phyloP scores from a whole-genome alignment of 108 stramenopile species.

The Nannochloropsis salina region DNA sequence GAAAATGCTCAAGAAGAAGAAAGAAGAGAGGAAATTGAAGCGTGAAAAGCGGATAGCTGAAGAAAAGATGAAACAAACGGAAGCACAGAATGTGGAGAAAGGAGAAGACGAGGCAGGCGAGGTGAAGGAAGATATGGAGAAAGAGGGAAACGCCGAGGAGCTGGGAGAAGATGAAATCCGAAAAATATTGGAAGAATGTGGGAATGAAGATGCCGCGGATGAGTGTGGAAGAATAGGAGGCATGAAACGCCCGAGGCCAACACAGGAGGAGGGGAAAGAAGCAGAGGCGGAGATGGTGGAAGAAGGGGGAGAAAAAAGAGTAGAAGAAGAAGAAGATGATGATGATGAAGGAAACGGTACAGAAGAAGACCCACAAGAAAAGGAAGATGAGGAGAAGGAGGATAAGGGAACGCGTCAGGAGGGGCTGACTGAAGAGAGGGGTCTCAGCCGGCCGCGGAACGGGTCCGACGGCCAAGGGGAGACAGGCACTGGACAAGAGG shows the following conservation, averaged over 20 bases:
- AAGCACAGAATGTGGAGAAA: neutral
- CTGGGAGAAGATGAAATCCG: neutral
- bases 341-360: neutral
- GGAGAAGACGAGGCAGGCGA: neutral
- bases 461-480: too few relatives aligned
- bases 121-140: conserved; percentile 4
- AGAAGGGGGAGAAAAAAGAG: neutral
- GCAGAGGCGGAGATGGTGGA: neutral
- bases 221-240: neutral
- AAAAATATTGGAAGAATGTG: neutral
- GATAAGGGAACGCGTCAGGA: neutral
- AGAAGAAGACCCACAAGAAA: neutral
- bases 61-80: neutral
- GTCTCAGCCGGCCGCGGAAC: too few relatives aligned
- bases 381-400: neutral
- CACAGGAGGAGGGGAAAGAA: neutral
- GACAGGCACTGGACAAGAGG: too few relatives aligned
- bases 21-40: conserved; percentile 6
- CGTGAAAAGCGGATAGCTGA: neutral
- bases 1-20: neutral
- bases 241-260: neutral
- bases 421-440: neutral
- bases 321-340: too few relatives aligned
- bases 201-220: neutral
- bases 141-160: neutral